Base-by-base conservation (phyloP, 1,284 basidiomycete species). In the Athelia psychrophila region DNA sequence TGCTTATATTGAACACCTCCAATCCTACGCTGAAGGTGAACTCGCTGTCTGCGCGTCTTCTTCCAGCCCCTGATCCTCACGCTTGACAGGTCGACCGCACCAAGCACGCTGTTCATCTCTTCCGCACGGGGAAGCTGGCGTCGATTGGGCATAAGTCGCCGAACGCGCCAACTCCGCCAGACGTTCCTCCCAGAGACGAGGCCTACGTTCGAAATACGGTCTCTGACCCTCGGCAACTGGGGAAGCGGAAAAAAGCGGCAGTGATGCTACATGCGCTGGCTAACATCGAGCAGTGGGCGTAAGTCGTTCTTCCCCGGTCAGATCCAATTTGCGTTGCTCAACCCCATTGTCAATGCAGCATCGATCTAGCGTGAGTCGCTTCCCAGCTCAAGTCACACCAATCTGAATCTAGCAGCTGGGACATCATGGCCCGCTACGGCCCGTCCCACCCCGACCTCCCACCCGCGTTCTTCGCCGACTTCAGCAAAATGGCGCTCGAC, bases 271-370 rank as follows among this genome's bases (percentile, higher is more conserved):
- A 93, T 71, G 89, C 91, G 2, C 73, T 95, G 3, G 92, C 93
- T 1, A 93, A 93, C 64, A 93, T 96, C 49, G 93, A 95, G 61
- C 92, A 93, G 64, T 96, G 91, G 88, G 93, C 93, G 84, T 87
- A 60, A 78, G 85, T 84, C 2, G n/a, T 22, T 30, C 33, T 30
- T 13, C 23, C 23, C n/a, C 25, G 12, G 8, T 27, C 24, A 2
- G n/a, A 8, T 44, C 48, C 3, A 35, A 16, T 40, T 4, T 18
- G 15, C 35, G 15, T 36, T 16, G 40, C 44, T 20, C 19, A 27
- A 15, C 2, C 3, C 24, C 18, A 18, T 32, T 25, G 12, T 4
- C 18, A 25, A 35, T 20, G 50, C 24, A 52, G 45, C 42, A 90
- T 91, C 53, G 88, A 92, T 60, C 76, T 91, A 6, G 86, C 88